Percentiles rank a stretch among this genome's conserved stretches.
These are phyloP conservation scores for Serendipita vermifera DNA, from an alignment of 768 basidiomycete genomes.

Conservation along the genomic window DNA sequence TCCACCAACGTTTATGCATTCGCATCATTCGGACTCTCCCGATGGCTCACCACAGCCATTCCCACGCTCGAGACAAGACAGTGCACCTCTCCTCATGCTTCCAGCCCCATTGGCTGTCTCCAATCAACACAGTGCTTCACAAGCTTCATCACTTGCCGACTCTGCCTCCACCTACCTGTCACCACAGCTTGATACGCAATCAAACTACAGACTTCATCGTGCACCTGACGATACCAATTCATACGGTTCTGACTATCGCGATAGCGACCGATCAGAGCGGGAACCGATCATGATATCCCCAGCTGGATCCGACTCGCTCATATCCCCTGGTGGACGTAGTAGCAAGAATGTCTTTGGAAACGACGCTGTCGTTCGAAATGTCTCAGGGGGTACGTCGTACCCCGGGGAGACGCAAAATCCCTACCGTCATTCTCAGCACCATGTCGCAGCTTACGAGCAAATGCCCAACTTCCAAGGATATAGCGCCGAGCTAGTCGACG, in stretches of 20 bases:
- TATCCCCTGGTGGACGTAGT: background rate
- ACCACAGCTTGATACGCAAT: slow-evolving; percentile 14
- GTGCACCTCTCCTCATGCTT: slow-evolving; percentile 55
- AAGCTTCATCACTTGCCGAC: slow-evolving; percentile 18
- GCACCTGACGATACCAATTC: slow-evolving; percentile 13
- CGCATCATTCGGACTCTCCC: slow-evolving; percentile 5
- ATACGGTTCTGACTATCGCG: background rate
- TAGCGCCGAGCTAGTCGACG: slow-evolving; percentile 25
- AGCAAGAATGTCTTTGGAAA: slow-evolving; percentile 15
- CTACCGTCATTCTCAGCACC: slow-evolving; percentile 39
- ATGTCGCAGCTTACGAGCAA: slow-evolving; percentile 27
- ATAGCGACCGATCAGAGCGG: slow-evolving; percentile 8
- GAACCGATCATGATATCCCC: slow-evolving; percentile 5
- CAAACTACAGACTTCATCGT: slow-evolving; percentile 33
- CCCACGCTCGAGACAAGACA: slow-evolving; percentile 53
- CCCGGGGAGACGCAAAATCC: slow-evolving; percentile 42
- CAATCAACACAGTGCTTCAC: slow-evolving; percentile 22
- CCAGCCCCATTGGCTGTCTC: slow-evolving; percentile 57
- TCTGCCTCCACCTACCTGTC: slow-evolving; percentile 19
- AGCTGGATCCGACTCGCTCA: slow-evolving; percentile 1
- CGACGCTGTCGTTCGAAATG: slow-evolving; percentile 30
- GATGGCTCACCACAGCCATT: slow-evolving; percentile 10
- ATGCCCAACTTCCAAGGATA: slow-evolving; percentile 24
- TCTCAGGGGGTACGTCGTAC: slow-evolving; percentile 27
- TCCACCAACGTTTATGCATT: slow-evolving; percentile 10